Evolutionary conservation across 1,284 basidiomycete genomes (phyloP).

Genomic region (Pholiota adiposa): DNA sequence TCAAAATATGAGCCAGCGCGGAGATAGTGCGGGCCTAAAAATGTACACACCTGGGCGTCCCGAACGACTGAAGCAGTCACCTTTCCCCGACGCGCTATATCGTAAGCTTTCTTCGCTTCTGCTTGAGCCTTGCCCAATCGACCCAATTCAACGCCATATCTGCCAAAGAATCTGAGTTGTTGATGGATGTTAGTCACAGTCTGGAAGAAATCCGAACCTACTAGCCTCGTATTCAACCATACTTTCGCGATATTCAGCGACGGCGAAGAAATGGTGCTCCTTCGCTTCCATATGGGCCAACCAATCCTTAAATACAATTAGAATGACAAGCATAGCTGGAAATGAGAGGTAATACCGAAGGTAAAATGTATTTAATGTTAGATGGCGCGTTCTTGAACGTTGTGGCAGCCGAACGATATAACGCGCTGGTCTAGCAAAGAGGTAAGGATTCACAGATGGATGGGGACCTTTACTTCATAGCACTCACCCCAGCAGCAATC

Average conservation of each 20-base stretch:
- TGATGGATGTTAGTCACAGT: conserved; percentile 2
- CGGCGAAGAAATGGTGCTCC: conserved; percentile 86
- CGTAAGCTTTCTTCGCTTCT: conserved; percentile 76
- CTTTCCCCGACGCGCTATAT: conserved; percentile 66
- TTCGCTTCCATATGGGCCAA: conserved; percentile 85
- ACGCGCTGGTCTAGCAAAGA: conserved; percentile 60
- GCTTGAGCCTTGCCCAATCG: conserved; percentile 71
- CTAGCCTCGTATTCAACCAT: conserved; percentile 89
- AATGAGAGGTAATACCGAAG: conserved; percentile 46
- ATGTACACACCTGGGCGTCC: conserved; percentile 70
- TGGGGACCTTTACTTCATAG: not conserved
- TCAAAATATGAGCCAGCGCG: conserved; percentile 15
- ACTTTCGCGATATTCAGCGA: conserved; percentile 88
- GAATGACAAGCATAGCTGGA: conserved; percentile 2
- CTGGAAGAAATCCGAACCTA: conserved; percentile 41
- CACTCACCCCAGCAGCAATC: conserved; percentile 72
- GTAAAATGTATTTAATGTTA: conserved; percentile 52
- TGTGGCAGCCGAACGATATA: conserved; percentile 65
- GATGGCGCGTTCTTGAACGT: conserved; percentile 55
- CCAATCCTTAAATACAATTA: conserved; percentile 65
- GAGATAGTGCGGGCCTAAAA: conserved; percentile 1
- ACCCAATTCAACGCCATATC: conserved; percentile 86
- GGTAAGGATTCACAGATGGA: too few species aligned
- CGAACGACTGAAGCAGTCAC: conserved; percentile 67
- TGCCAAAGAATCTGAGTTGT: conserved; percentile 32